A percentile compares a stretch with the other conserved stretches of the same genome.
Conservation (phyloP, 163 green algal species). For the Chlorella variabilis region DNA sequence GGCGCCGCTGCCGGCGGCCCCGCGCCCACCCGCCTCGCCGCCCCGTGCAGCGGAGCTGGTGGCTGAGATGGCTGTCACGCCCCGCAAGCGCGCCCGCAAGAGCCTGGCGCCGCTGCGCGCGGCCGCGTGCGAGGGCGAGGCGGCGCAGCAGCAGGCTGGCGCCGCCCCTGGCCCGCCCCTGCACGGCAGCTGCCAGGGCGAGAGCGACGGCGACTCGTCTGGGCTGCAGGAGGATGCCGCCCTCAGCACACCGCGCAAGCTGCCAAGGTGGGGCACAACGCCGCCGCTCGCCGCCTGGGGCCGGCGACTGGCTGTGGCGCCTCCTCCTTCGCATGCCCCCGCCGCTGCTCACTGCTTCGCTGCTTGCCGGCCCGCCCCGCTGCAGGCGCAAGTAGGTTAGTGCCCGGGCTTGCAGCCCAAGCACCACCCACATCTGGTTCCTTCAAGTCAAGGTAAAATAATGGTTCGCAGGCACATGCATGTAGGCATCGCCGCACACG, state of each 20-base stretch:
- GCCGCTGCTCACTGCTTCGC: too few relatives aligned
- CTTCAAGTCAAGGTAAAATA: too few relatives aligned
- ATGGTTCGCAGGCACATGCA: too few relatives aligned
- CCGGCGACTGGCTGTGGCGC: too few relatives aligned
- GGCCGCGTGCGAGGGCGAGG: background rate
- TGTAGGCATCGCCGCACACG: too few relatives aligned
- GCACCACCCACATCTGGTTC: too few relatives aligned
- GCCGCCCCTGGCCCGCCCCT: background rate
- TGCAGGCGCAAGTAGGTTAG: too few relatives aligned
- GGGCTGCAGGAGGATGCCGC: background rate
- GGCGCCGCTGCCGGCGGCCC: background rate
- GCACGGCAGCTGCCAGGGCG: background rate
- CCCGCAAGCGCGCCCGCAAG: conserved; percentile 37
- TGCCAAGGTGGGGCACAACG: background rate
- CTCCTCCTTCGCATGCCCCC: too few relatives aligned
- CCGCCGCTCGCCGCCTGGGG: too few relatives aligned
- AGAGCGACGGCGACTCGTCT: background rate
- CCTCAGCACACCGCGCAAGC: background rate
- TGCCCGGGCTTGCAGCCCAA: too few relatives aligned
- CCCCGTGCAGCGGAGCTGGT: background rate
- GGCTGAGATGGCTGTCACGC: background rate
- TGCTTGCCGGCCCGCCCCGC: too few relatives aligned
- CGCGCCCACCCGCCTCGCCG: background rate
- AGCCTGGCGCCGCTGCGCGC: background rate
- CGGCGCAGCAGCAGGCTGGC: too few relatives aligned